These are phyloP conservation scores for Hypomontagnella monticulosa DNA, from an alignment of 495 filamentous ascomycete species.

Conservation along the genomic window DNA sequence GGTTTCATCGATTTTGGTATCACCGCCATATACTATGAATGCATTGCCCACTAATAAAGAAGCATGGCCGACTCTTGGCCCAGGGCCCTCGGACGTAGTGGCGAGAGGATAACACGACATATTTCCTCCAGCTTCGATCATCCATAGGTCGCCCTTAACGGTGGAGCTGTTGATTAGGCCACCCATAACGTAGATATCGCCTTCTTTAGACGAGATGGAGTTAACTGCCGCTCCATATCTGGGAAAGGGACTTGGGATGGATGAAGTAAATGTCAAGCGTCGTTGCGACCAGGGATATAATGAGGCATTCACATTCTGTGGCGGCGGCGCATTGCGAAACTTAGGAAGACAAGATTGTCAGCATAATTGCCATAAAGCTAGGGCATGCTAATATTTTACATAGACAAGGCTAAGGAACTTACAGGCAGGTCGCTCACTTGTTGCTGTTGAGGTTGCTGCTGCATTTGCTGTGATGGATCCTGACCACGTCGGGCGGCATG, in stretches of 20 bases:
- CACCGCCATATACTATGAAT: conserved; percentile 98
- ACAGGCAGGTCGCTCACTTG: conserved; percentile 60
- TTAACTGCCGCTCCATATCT: conserved; percentile 98
- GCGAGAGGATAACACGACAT: conserved; percentile 91
- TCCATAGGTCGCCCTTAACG: conserved; percentile 97
- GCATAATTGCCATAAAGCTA: conserved; percentile 9
- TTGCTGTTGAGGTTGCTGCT: conserved; percentile 37
- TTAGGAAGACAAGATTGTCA: conserved; percentile 21
- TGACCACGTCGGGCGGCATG: conserved; percentile 50
- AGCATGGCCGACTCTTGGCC: conserved; percentile 93
- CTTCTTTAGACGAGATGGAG: conserved; percentile 90
- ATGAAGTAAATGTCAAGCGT: conserved; percentile 82
- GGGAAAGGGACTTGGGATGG: conserved; percentile 89
- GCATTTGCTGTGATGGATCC: conserved; percentile 41
- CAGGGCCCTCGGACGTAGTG: conserved; percentile 92
- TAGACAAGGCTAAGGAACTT: conserved; percentile 38
- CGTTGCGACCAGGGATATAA: conserved; percentile 97
- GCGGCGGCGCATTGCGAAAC: conserved; percentile 58
- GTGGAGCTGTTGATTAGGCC: conserved; percentile 92
- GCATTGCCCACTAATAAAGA: conserved; percentile 97
- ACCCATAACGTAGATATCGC: conserved; percentile 97
- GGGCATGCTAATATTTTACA: not conserved
- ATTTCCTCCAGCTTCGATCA: conserved; percentile 90
- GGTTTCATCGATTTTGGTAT: conserved; percentile 93
- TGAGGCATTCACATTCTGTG: conserved; percentile 60